A percentile compares a stretch with the other conserved stretches of the same genome.
These are phyloP conservation scores for Xylariaceae sp. DNA, from an alignment of 2,329 filamentous ascomycete genomes.

Conservation along the genomic window DNA sequence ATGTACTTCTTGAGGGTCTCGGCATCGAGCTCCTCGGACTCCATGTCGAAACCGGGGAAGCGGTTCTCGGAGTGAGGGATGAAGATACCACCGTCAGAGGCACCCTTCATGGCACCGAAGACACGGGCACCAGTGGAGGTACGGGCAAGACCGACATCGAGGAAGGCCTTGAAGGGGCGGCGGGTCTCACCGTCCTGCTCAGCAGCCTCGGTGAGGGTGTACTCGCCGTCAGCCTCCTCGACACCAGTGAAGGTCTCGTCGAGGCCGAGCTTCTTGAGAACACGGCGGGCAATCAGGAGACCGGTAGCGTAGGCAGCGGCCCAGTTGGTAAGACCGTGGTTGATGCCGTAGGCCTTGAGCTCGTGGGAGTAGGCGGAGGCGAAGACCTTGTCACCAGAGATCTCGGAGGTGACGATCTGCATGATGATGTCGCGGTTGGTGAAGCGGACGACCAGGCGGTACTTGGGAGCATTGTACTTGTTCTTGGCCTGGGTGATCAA, in stretches of 20 bases:
- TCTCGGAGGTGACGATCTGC: conserved; percentile 95
- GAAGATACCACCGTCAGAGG: conserved; percentile 94
- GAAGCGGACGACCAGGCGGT: conserved; percentile 98
- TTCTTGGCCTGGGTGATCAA: conserved; percentile 99
- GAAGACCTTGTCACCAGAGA: conserved; percentile 97
- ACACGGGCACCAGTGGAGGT: conserved; percentile 98
- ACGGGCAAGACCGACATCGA: conserved; percentile 94
- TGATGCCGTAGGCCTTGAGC: conserved; percentile 94
- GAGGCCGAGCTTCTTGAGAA: conserved; percentile 92
- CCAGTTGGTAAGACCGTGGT: conserved; percentile 99
- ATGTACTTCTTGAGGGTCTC: conserved; percentile 99
- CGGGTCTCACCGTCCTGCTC: conserved; percentile 88
- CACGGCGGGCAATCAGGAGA: conserved; percentile 93
- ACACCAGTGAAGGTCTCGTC: conserved; percentile 92
- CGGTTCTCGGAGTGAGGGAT: conserved; percentile 99
- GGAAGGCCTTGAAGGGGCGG: conserved; percentile 98
- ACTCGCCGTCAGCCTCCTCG: conserved; percentile 95
- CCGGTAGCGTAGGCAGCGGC: conserved; percentile 94
- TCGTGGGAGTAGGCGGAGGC: conserved; percentile 90
- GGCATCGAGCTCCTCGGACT: conserved; percentile 94
- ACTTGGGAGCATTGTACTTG: conserved; percentile 99
- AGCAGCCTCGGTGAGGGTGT: conserved; percentile 86
- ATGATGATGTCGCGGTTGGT: conserved; percentile 99
- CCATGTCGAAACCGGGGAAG: conserved; percentile 97
- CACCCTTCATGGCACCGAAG: conserved; percentile 99